Conservation (phyloP, 1,139 yeast species). For the Citeromyces siamensis region DNA sequence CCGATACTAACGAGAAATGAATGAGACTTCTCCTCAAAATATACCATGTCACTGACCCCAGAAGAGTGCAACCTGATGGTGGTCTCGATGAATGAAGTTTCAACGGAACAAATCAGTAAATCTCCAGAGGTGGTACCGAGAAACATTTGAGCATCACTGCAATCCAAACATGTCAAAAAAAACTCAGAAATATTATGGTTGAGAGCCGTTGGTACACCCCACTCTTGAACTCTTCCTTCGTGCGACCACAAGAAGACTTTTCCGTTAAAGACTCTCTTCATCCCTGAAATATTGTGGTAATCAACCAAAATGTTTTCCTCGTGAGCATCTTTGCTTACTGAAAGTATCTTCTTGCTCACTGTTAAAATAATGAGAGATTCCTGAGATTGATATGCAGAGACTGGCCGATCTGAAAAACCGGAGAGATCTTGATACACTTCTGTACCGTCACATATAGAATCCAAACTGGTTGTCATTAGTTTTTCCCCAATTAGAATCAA, state of each 20-base stretch:
- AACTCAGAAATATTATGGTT: no score
- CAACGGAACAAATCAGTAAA: conserved; percentile 16
- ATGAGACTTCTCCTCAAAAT: conserved; percentile 17
- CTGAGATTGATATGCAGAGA: no score
- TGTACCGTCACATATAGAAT: no score
- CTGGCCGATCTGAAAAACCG: no score
- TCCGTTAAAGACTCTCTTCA: conserved; percentile 18
- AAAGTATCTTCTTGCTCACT: no score
- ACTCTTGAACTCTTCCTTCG: conserved; percentile 23
- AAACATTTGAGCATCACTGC: conserved; percentile 16
- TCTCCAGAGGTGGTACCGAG: conserved; percentile 38
- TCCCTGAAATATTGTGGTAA: no score
- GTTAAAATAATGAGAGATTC: no score
- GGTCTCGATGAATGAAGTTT: conserved; percentile 3
- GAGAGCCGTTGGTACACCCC: no score
- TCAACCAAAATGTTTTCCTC: no score
- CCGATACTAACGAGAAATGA: conserved; percentile 33
- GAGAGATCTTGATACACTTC: no score
- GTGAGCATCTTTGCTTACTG: no score
- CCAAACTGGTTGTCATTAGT: not conserved
- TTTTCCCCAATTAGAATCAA: not conserved
- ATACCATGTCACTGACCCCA: conserved; percentile 28
- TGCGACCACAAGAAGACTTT: conserved; percentile 28
- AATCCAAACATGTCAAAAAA: conserved; percentile 11
- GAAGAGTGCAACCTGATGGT: conserved; percentile 36